phyloP scores from a whole-genome alignment of 805 yeast genomes.

The Candida andamanensis region DNA sequence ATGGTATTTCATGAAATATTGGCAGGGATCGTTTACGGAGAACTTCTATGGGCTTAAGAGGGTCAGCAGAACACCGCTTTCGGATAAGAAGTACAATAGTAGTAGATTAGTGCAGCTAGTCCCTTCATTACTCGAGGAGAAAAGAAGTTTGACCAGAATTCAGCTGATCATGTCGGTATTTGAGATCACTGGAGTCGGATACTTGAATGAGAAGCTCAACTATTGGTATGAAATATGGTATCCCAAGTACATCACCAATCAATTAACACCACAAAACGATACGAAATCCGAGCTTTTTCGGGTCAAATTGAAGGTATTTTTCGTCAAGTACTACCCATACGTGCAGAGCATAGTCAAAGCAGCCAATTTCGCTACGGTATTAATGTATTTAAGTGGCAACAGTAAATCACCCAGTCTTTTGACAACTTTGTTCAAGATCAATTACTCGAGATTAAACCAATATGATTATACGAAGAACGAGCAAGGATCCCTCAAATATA shows the following conservation, averaged over 20 bases:
- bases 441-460: constrained; percentile 57
- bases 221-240: constrained; percentile 56
- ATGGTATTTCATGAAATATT: constrained; percentile 57
- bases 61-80: constrained; percentile 34
- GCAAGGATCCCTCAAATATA: constrained; percentile 8
- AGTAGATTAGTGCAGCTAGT: constrained; percentile 31
- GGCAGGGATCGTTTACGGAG: constrained; percentile 88
- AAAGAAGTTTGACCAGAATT: constrained; percentile 44
- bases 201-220: constrained; percentile 64
- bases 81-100: constrained; percentile 23
- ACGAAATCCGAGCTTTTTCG: constrained; percentile 19
- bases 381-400: constrained; percentile 63
- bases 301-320: constrained; percentile 31
- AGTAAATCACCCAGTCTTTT: constrained; percentile 59
- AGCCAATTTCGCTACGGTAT: constrained; percentile 50
- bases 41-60: constrained; percentile 87
- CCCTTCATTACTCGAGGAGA: constrained; percentile 42
- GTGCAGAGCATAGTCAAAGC: constrained; percentile 43
- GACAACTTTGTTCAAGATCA: constrained; percentile 56
- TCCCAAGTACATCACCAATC: constrained; percentile 54
- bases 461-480: constrained; percentile 42
- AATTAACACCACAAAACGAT: constrained; percentile 22
- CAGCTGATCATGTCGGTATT: constrained; percentile 56
- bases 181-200: constrained; percentile 62
- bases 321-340: constrained; percentile 60